Conservation (phyloP, 1,284 basidiomycete genomes). For the Neonothopanus nambi region DNA sequence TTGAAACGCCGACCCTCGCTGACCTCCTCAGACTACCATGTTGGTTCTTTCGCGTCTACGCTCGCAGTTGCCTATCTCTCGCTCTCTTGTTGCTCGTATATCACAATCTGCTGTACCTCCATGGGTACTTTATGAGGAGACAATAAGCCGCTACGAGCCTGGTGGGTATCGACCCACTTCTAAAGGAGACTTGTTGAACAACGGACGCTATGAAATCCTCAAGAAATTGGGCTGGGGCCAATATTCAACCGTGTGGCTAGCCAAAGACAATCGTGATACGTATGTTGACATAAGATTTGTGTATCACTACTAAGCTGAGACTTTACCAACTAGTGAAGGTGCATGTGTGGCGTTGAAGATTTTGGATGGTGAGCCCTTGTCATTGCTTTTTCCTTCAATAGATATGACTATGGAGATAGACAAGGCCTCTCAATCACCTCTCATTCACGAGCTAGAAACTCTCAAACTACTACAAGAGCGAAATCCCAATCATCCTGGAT, state of each 20-base stretch:
- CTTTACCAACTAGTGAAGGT: slow-evolving; percentile 3
- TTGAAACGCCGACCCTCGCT: no score
- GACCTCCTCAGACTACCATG: no score
- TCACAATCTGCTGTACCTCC: no score
- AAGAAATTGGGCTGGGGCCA: slow-evolving; percentile 35
- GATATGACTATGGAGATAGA: no score
- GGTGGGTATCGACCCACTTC: slow-evolving; percentile 6
- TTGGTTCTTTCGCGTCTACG: slow-evolving; percentile 11
- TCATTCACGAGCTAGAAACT: neutral
- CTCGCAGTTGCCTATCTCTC: no score
- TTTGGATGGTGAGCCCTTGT: slow-evolving; percentile 3
- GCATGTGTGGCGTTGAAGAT: slow-evolving; percentile 5
- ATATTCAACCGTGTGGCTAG: slow-evolving; percentile 32
- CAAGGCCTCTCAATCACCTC: no score
- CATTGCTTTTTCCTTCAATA: no score
- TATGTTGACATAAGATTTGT: neutral
- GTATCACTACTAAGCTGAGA: neutral
- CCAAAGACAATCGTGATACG: slow-evolving; percentile 23
- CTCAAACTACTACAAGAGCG: slow-evolving; percentile 2
- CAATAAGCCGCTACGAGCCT: no score
- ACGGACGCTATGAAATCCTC: slow-evolving; percentile 25
- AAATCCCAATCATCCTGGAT: slow-evolving; percentile 4
- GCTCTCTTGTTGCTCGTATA: no score
- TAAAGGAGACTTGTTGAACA: slow-evolving; percentile 7
- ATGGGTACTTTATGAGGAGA: no score